Base-by-base conservation (phyloP, 2,329 filamentous ascomycete species). In the Thermomyces lanuginosus region DNA sequence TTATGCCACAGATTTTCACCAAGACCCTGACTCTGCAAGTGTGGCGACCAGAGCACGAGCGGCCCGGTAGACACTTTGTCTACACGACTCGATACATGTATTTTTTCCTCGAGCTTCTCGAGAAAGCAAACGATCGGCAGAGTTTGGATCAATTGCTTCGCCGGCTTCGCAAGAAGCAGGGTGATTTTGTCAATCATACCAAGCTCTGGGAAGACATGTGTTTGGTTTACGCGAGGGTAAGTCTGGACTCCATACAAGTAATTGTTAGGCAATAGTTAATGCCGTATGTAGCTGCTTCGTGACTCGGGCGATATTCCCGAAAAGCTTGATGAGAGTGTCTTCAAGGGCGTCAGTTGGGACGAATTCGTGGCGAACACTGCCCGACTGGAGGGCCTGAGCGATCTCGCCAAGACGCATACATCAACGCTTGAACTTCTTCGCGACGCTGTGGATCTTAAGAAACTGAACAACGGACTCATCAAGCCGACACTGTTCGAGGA, bases 21-120 rank as follows among this genome's bases (percentile, higher is more conserved):
- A 92, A 92, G 56, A 92, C 82, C 0, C 92, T 92, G 76, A 76
- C 79, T 1, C 74, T 92, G 49, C 86, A 91, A 44, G 82, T 93
- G 3, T 93, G 84, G 84, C 86, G 84, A 40, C 89, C 84, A 19
- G 84, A 92, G 38, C 73, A 79, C 24, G 84, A 93, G 48, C 63
- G 75, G 12, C 63, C 82, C 0, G 84, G 84, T 0, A 70, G 84
- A 10, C 84, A 93, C 48, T 89, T 92, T 43, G 82, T 92, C 19
- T 93, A 89, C 48, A 92, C 82, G 0, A 73, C 80, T 25, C 74
- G 78, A 36, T 93, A 93, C 43, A 76, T 82, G 1, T 72, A 73
- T 10, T 89, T 89, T 44, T 81, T 91, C 51, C 71, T 81, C 8
- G 64, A 68, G 29, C 60, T 92, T 5, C 61, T 92, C 5, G 69